These are phyloP conservation scores for Blastobotrys illinoisensis DNA, from an alignment of 1,139 yeast species.

Conservation along the genomic window DNA sequence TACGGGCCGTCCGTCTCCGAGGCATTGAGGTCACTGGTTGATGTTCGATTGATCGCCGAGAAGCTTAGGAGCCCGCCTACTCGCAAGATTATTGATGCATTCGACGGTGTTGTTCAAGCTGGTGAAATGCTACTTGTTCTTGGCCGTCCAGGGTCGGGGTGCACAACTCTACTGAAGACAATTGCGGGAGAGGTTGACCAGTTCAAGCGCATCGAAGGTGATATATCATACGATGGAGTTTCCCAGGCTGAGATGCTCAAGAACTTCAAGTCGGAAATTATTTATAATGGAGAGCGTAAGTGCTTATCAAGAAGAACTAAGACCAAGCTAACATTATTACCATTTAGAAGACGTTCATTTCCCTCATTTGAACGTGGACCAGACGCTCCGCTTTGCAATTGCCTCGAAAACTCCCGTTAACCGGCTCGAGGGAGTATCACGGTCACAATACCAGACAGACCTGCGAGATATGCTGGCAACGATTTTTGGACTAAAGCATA, in stretches of 20 bases:
- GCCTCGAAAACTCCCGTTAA: slow-evolving; percentile 50
- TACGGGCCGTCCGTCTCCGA: slow-evolving; percentile 45
- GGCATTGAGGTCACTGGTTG: slow-evolving; percentile 33
- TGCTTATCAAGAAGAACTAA: neutral
- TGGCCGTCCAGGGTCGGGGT: slow-evolving; percentile 63
- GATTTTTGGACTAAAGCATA: slow-evolving; percentile 50
- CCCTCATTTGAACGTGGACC: slow-evolving; percentile 55
- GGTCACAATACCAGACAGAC: slow-evolving; percentile 42
- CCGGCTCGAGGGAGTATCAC: slow-evolving; percentile 44
- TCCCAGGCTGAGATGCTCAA: slow-evolving; percentile 43
- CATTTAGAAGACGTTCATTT: slow-evolving; percentile 44
- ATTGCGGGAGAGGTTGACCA: slow-evolving; percentile 45
- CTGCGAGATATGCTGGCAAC: slow-evolving; percentile 47
- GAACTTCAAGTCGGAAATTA: slow-evolving; percentile 43
- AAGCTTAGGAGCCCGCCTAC: neutral
- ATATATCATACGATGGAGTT: slow-evolving; percentile 47
- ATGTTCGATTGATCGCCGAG: slow-evolving; percentile 26
- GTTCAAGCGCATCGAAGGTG: slow-evolving; percentile 35
- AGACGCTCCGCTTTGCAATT: slow-evolving; percentile 53
- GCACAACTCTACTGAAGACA: slow-evolving; percentile 52
- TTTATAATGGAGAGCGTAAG: slow-evolving; percentile 48
- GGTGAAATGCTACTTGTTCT: slow-evolving; percentile 55
- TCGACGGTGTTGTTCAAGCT: slow-evolving; percentile 23
- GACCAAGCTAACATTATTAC: neutral
- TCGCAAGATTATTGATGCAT: slow-evolving; percentile 5